Conservation (phyloP, 805 yeast species). For the Metschnikowia sp. region DNA sequence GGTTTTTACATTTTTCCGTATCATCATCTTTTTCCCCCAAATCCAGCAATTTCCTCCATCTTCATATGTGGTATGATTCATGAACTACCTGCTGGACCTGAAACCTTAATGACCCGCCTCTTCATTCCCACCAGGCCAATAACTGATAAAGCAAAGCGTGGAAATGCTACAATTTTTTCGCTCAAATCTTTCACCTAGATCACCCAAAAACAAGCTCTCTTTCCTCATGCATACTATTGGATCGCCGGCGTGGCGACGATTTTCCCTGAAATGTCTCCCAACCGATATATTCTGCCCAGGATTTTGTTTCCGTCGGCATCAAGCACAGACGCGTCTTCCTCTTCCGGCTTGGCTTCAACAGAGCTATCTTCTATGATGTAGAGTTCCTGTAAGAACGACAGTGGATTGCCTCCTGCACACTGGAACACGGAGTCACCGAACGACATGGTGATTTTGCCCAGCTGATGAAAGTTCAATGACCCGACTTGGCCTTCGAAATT, state of each 20-base stretch:
- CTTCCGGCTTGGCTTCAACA: constrained; percentile 13
- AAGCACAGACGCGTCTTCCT: constrained; percentile 22
- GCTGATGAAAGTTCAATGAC: constrained; percentile 67
- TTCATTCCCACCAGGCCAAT: too few relatives aligned
- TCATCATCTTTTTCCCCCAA: too few relatives aligned
- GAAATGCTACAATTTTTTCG: too few relatives aligned
- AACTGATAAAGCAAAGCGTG: too few relatives aligned
- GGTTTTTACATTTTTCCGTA: too few relatives aligned
- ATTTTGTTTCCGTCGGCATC: constrained; percentile 17
- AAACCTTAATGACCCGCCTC: too few relatives aligned
- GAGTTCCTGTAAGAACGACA: constrained; percentile 71
- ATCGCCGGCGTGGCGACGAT: constrained; percentile 19
- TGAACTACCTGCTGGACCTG: too few relatives aligned
- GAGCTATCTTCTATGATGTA: constrained; percentile 45
- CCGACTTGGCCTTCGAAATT: constrained; percentile 61
- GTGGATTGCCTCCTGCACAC: constrained; percentile 65
- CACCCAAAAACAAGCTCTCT: background rate
- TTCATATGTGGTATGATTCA: too few relatives aligned
- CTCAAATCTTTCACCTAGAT: too few relatives aligned
- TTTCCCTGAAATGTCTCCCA: constrained; percentile 17
- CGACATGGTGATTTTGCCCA: constrained; percentile 76
- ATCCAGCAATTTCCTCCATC: too few relatives aligned
- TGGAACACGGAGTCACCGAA: constrained; percentile 67
- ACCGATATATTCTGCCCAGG: constrained; percentile 15
- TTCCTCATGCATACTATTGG: background rate